Evolutionary conservation across 257 asterid species (phyloP), one percentile per base, ranked within the genome.

Genomic region (Verbascum thapsus): DNA sequence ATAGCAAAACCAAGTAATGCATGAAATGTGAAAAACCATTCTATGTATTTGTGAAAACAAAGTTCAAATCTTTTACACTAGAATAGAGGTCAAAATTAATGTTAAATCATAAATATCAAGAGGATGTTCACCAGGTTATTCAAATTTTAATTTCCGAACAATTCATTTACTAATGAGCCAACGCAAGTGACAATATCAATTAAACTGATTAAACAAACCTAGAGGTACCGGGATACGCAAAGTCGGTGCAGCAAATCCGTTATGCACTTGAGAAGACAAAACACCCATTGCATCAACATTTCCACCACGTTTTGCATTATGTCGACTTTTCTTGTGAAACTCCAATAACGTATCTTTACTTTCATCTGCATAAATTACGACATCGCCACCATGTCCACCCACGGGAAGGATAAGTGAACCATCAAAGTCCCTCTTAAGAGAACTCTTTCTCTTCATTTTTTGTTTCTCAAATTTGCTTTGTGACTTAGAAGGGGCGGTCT

Each of bases 261-360:
- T 76, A 42, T 62, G 94, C 62, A 72, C 38, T 44, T 79, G 90
- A 61, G 99, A 87, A 51, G 97, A 74, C 70, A 85, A 78, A 74
- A 80, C 84, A 42, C 99, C 96, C 97, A 89, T 89, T 10, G 96
- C 78, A 82, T 80, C 94, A 53, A 86, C 99, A 79, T 92, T 92
- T 65, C 99, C 96, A 26, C 97, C 96, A 8, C 96, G 95, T 72
- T 92, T 92, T 0, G 95, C 99, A 76, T 75, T 87, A 67, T 80
- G 75, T 47, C 85, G 73, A 41, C 73, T 62, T 64, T 82, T 76
- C 69, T 70, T 76, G 74, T 92, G 96, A 61, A 85, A 92, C 74
- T 87, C 97, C 84, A 92, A 69, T 26, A 92, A 61, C 5, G 96
- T 83, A 64, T 92, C 96, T 72, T 67, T 80, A 74, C 78, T 80